Evolutionary conservation across 2,329 filamentous ascomycete genomes (phyloP), one percentile per base, ranked within the genome.

Genomic region (Leptographium radiaticola): DNA sequence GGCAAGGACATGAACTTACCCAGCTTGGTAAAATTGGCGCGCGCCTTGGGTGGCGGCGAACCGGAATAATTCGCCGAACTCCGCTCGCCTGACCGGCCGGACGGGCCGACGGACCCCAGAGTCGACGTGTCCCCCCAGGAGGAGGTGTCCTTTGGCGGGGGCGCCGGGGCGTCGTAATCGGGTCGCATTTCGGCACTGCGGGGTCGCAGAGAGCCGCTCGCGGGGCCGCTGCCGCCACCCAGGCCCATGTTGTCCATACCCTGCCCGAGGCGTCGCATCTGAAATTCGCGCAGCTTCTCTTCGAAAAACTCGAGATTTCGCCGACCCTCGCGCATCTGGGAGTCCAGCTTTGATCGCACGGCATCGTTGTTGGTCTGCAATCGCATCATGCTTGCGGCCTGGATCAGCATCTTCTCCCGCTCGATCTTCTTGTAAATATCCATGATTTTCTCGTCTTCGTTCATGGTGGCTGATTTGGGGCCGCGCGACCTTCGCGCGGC

Each of bases 371-470:
- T 88, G 62, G 91, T 96, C 69, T 93, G 90, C 71, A 90, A 86
- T 71, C 89, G 86, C 90, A 98, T 95, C 63, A 87, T 82, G 71
- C 88, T 93, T 62, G 91, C 91, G 64, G 89, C 91, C 70, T 87
- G 87, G 76, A 98, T 93, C 66, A 97, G 83, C 64, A 86, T 87
- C 77, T 90, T 91, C 73, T 98, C 93, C 68, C 91, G 84, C 76
- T 96, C 89, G 71, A 98, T 97, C 85, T 98, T 97, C 75, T 84
- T 86, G 73, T 86, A 83, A 73, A 98, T 89, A 70, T 89, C 86
- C 71, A 82, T 82, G 71, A 83, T 75, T 61, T 77, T 75, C 63
- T 83, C 77, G 59, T 83, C 78, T 66, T 83, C 79, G 67, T 76
- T 79, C 76, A 83, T 83, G 67, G 67, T 73, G 71, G 69, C 68